Percentiles rank a stretch among this genome's conserved stretches.
phyloP scores from a whole-genome alignment of 164 flowering plant species.

The Cinnamomum chago region DNA sequence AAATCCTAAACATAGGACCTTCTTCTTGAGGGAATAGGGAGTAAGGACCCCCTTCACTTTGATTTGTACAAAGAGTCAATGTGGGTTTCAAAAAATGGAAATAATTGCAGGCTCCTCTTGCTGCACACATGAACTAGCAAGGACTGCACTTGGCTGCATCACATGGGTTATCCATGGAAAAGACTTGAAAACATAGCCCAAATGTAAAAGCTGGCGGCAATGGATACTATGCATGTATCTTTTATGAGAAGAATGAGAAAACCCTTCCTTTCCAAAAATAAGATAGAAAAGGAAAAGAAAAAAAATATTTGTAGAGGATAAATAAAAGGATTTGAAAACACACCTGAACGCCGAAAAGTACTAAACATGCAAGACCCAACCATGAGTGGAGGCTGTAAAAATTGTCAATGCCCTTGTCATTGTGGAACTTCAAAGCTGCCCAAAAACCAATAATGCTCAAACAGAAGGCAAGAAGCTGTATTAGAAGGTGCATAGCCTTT shows the following conservation, averaged over 20 bases:
- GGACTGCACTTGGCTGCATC: not conserved
- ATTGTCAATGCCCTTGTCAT: conserved; percentile 91
- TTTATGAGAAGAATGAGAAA: no score
- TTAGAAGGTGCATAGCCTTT: conserved; percentile 68
- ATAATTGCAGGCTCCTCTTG: not conserved
- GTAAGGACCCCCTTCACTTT: not conserved
- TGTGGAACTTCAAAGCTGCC: conserved; percentile 92
- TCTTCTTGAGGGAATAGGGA: not conserved
- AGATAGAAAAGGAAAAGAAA: not conserved
- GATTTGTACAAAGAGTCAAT: not conserved
- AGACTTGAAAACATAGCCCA: not conserved
- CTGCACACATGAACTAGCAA: not conserved
- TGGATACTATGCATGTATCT: not conserved
- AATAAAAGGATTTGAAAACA: conserved; percentile 1
- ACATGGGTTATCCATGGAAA: not conserved
- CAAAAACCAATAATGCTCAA: conserved; percentile 73
- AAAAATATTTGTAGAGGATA: no score
- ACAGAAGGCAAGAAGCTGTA: conserved; percentile 64
- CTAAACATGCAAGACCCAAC: conserved; percentile 83
- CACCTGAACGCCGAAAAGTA: conserved; percentile 79
- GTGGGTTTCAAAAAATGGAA: not conserved
- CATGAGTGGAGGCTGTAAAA: conserved; percentile 99
- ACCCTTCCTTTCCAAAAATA: not conserved
- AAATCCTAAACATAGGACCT: not conserved
- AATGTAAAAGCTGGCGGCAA: not conserved